These are phyloP conservation scores for Alnus glutinosa DNA, from an alignment of 306 rosid species.

Conservation along the genomic window DNA sequence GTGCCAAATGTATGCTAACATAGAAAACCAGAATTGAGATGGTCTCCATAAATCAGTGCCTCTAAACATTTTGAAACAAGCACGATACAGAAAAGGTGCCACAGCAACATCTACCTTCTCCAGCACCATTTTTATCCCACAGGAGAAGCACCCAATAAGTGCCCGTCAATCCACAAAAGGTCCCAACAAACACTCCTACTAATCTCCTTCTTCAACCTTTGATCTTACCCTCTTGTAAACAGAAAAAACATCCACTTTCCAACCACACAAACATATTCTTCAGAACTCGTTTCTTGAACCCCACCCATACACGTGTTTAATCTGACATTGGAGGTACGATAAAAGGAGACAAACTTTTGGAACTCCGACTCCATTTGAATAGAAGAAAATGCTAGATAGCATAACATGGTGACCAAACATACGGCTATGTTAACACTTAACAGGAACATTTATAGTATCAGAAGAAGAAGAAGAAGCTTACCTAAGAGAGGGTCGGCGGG, in stretches of 20 bases:
- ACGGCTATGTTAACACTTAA: background rate
- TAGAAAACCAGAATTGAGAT: constrained; percentile 1
- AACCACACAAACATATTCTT: background rate
- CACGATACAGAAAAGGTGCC: background rate
- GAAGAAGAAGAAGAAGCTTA: constrained; percentile 6
- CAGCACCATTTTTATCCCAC: background rate
- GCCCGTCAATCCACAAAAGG: background rate
- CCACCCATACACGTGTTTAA: background rate
- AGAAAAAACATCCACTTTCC: background rate
- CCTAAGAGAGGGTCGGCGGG: constrained; percentile 77
- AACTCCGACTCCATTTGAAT: background rate
- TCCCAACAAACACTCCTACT: background rate
- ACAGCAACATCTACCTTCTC: background rate
- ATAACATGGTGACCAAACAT: background rate
- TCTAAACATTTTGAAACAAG: background rate
- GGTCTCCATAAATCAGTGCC: background rate
- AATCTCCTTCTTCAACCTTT: background rate
- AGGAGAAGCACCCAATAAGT: background rate
- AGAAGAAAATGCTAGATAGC: background rate
- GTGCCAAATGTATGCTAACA: background rate
- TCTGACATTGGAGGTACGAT: background rate
- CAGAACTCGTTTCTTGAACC: background rate
- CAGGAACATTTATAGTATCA: background rate
- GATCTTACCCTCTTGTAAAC: background rate
- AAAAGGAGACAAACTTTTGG: background rate